Base-by-base conservation (phyloP, 148 eudicot species). In the Salicornia ramosissima region DNA sequence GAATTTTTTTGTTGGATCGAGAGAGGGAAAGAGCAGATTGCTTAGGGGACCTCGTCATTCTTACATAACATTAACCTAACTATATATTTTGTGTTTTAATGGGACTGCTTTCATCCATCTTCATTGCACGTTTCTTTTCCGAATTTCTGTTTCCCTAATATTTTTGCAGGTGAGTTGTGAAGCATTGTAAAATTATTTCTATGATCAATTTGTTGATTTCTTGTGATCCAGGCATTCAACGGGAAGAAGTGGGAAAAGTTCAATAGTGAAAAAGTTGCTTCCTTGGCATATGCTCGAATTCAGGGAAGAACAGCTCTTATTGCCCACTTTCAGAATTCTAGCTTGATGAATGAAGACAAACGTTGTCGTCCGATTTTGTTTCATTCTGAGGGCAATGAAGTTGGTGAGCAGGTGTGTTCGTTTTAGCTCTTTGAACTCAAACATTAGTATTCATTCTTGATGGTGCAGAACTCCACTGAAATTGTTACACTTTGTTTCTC, bases 191-290 rank as follows among this genome's bases (percentile, higher is more conserved):
- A 36, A 3, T 36, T 36, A 36, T 36, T 36, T 9, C 18, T 43
- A 13, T 34, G 36, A 10, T 42, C 14, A 14, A 33, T 53, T 51
- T 14, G 3, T 67, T 19, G 40, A 22, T 69, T 58, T 52, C 18
- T 1, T 58, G 5, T 60, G 43, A 16, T 82, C 49, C 75, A 92
- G 97, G 90, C 80, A 26, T 89, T 92, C 72, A 86, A 90, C 66
- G 97, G 97, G 58, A 92, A 92, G 82, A 87, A 80, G 69, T 92
- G 97, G 97, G 97, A 92, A 75, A 92, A 89, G 74, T 92, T 89
- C 78, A 92, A 92, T 63, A 92, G 97, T 25, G 97, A 92, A 73
- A 92, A 92, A 70, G 93, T 92, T 52, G 97, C 96, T 68, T 86
- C 87, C 16, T 79, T 92, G 80, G 97, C 97, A 14, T 92, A 87